Evolutionary conservation across 164 flowering plant species (phyloP).

Genomic region (Umbellularia californica): DNA sequence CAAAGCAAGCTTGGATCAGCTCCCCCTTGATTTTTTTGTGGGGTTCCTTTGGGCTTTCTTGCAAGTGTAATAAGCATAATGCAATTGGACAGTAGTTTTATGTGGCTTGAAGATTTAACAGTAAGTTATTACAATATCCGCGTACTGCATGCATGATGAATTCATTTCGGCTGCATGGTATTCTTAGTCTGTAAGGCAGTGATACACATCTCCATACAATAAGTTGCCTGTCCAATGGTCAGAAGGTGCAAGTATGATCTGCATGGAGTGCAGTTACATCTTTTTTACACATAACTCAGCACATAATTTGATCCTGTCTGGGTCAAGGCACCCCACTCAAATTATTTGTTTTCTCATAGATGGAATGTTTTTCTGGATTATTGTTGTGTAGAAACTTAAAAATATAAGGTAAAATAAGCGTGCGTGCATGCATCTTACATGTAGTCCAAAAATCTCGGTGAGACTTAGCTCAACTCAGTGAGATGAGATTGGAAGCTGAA

Average conservation of each 20-base stretch:
- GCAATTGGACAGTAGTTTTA: background rate
- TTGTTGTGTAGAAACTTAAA: too few species aligned
- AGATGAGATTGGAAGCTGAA: background rate
- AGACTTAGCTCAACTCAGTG: background rate
- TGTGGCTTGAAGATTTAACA: background rate
- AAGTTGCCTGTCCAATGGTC: background rate
- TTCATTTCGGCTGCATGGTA: too few species aligned
- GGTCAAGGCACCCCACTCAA: too few species aligned
- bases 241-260: background rate
- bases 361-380: too few species aligned
- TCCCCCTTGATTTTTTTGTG: constrained; percentile 24
- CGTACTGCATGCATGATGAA: too few species aligned
- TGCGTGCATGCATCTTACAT: background rate
- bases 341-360: too few species aligned
- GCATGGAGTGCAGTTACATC: background rate
- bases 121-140: too few species aligned
- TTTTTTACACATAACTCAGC: background rate
- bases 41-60: background rate
- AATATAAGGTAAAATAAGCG: too few species aligned
- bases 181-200: too few species aligned
- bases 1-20: constrained; percentile 20
- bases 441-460: background rate
- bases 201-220: background rate
- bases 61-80: background rate
- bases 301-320: too few species aligned